Conservation (phyloP, 306 rosid genomes). For the Vigna radiata region DNA sequence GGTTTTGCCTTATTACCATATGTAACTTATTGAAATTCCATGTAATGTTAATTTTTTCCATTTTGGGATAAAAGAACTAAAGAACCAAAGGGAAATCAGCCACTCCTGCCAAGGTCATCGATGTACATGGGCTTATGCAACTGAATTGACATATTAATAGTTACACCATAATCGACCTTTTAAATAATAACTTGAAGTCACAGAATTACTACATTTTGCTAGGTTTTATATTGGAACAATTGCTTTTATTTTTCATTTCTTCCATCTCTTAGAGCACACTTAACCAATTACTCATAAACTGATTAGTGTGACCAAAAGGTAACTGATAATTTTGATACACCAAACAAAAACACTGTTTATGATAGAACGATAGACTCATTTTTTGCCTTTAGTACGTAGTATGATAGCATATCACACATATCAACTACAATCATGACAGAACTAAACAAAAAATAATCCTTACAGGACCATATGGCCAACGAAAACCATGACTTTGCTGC, state of each 20-base stretch:
- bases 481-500: constrained; percentile 95
- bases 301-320: background rate
- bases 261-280: constrained; percentile 5
- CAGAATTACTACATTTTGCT: constrained; percentile 19
- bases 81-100: background rate
- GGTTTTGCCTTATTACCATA: background rate
- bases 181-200: constrained; percentile 6
- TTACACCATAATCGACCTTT: constrained; percentile 7
- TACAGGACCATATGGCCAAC: constrained; percentile 99
- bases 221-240: background rate
- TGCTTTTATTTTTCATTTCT: background rate
- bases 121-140: constrained; percentile 11
- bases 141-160: constrained; percentile 13
- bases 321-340: background rate
- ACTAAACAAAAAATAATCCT: constrained; percentile 40
- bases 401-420: background rate
- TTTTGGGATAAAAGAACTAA: background rate
- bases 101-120: constrained; percentile 31
- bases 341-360: background rate
- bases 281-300: constrained; percentile 12
- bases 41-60: background rate
- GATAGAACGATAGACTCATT: constrained; percentile 1
- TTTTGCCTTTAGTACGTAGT: constrained; percentile 1
- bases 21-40: constrained; percentile 25
- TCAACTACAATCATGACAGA: background rate